Base-by-base conservation (phyloP, 2,329 filamentous ascomycete genomes). In the Escovopsis weberi region DNA sequence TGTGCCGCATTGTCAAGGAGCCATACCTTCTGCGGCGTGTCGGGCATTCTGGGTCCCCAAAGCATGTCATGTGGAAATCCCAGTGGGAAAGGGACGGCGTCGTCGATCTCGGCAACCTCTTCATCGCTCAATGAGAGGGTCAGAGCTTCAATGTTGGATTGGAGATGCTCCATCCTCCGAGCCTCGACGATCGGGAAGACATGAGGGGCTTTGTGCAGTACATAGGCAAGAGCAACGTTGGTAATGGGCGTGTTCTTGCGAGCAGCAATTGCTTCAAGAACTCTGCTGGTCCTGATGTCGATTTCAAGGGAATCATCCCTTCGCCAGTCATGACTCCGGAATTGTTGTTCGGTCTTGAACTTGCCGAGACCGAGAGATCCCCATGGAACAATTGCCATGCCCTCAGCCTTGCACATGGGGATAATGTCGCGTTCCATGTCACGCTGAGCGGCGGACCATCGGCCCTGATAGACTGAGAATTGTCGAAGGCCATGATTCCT, bases 191-290 rank as follows among this genome's bases (percentile, higher is more conserved):
- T 71, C 0, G 77, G 77, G 52, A 77, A 77, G 7, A 86, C 78
- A 51, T 84, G 76, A 0, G 80, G 74, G 1, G 78, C 66, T 62
- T 86, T 85, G 49, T 76, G 70, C 68, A 83, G 72, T 12, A 86
- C 76, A 53, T 87, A 87, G 2, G 82, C 82, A 23, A 87, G 60
- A 8, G 82, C 82, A 44, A 72, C 57, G 47, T 65, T 67, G 12
- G 66, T 69, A 48, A 70, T 60, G 41, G 57, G 50, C 2, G 63
- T 66, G 47, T 58, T 56, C 49, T 67, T 67, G 45, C 61, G 60
- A 23, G 52, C 49, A 38, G 68, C 67, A 38, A 82, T 68, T 26
- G 58, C 67, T 67, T 70, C 66, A 32, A 72, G 58, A 11, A 59
- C 63, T 41, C 59, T 51, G 48, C 64, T 68, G 47, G 70, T 55